Percentiles rank a stretch among this genome's conserved stretches.
Conservation (phyloP, 176 grass and related monocot species). For the Oryza australiensis region DNA sequence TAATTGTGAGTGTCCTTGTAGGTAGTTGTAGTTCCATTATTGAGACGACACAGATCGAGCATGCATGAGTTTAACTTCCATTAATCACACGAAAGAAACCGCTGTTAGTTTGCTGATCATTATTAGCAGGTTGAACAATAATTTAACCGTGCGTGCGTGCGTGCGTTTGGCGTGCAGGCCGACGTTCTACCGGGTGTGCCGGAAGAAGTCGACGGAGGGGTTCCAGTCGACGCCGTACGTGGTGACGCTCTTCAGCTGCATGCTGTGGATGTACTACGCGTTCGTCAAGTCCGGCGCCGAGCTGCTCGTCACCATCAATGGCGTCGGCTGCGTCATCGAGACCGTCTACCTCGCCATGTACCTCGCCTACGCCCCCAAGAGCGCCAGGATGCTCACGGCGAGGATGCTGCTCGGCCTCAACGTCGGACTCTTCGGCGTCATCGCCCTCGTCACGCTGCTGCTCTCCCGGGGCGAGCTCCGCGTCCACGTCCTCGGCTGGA, state of each 20-base stretch:
- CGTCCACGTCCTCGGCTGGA: constrained; percentile 68
- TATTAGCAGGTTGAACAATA: neutral
- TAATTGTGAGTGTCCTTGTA: constrained; percentile 2
- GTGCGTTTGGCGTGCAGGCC: constrained; percentile 46
- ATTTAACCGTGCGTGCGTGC: neutral
- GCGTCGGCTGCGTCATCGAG: constrained; percentile 69
- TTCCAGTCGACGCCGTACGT: constrained; percentile 87
- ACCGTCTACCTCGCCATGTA: constrained; percentile 63
- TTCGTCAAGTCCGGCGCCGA: constrained; percentile 59
- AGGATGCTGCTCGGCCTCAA: constrained; percentile 68
- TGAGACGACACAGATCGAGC: neutral
- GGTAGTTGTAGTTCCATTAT: constrained; percentile 2
- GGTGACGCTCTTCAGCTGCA: constrained; percentile 83
- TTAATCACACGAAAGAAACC: neutral
- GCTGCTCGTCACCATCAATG: constrained; percentile 82
- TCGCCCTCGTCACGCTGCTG: constrained; percentile 63
- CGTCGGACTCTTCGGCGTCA: constrained; percentile 67
- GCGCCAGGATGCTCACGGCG: constrained; percentile 46
- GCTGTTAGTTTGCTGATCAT: neutral
- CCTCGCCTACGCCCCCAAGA: constrained; percentile 65
- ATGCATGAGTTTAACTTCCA: neutral
- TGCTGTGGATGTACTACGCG: constrained; percentile 92
- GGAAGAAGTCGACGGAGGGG: constrained; percentile 83
- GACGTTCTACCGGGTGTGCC: constrained; percentile 87
- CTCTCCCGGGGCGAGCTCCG: constrained; percentile 37